phyloP scores from a whole-genome alignment of 805 yeast species.

The Spathaspora passalidarum region DNA sequence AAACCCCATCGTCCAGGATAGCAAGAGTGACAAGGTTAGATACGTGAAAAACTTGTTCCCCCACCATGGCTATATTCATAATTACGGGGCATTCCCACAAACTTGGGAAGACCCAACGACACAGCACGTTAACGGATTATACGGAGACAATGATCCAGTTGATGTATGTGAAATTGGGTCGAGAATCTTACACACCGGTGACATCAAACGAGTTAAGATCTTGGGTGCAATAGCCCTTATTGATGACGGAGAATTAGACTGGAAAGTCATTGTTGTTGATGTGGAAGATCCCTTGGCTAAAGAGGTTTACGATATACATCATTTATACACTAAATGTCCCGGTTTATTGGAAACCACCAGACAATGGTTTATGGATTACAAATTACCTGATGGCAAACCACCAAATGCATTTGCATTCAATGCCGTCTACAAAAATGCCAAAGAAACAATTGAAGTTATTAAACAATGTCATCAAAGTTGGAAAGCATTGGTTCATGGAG shows the following conservation, averaged over 20 bases:
- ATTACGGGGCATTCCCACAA: constrained; percentile 87
- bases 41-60: constrained; percentile 81
- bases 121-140: constrained; percentile 36
- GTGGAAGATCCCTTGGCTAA: constrained; percentile 81
- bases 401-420: constrained; percentile 95
- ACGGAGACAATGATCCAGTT: constrained; percentile 47
- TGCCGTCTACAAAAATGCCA: constrained; percentile 85
- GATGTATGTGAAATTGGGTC: constrained; percentile 87
- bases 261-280: constrained; percentile 90
- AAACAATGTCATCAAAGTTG: constrained; percentile 83
- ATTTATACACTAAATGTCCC: constrained; percentile 85
- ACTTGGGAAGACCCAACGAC: constrained; percentile 96
- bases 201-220: constrained; percentile 84
- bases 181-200: constrained; percentile 61
- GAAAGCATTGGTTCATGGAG: constrained; percentile 69
- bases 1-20: constrained; percentile 81
- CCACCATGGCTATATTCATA: constrained; percentile 79
- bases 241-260: constrained; percentile 88
- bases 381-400: constrained; percentile 97
- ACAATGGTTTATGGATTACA: constrained; percentile 98
- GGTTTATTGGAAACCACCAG: constrained; percentile 91
- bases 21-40: constrained; percentile 69
- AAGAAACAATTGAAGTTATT: constrained; percentile 81
- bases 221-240: constrained; percentile 92
- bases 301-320: constrained; percentile 85